Evolutionary conservation across 495 filamentous ascomycete species (phyloP).

Genomic region (Hypoxylon fragiforme): DNA sequence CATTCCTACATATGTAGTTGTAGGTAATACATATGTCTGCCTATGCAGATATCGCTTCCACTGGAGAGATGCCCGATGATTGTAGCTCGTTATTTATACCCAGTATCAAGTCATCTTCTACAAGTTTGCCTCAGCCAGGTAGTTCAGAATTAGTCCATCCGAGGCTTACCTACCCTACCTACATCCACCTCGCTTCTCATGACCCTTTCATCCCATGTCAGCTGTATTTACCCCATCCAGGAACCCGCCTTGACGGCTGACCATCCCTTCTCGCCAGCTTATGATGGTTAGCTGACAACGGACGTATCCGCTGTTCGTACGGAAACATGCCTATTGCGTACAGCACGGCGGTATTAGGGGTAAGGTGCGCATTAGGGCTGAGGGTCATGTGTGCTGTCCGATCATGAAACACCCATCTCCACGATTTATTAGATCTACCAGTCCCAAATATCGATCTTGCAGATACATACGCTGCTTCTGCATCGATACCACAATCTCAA

Average conservation of each 20-base stretch:
- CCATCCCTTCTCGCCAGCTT: background rate
- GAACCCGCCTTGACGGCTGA: constrained; percentile 13
- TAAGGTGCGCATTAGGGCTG: constrained; percentile 27
- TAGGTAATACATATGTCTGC: background rate
- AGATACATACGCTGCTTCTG: constrained; percentile 8
- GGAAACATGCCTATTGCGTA: constrained; percentile 9
- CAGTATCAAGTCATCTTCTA: constrained; percentile 8
- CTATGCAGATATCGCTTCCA: too few relatives aligned
- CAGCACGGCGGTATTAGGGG: background rate
- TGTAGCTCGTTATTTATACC: too few relatives aligned
- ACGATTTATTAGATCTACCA: constrained; percentile 29
- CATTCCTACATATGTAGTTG: constrained; percentile 8
- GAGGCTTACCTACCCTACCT: too few relatives aligned
- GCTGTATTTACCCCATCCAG: constrained; percentile 15
- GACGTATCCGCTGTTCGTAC: constrained; percentile 6
- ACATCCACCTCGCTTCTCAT: constrained; percentile 23
- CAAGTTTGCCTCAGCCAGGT: constrained; percentile 5
- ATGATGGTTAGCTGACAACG: constrained; percentile 5
- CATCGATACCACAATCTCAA: background rate
- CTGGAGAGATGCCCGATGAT: too few relatives aligned
- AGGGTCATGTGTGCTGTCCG: constrained; percentile 25
- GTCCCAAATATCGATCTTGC: constrained; percentile 26
- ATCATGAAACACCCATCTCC: constrained; percentile 33
- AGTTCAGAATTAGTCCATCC: background rate
- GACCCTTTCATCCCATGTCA: constrained; percentile 9